Conservation (phyloP, 2,329 filamentous ascomycete species). For the Sporothrix pseudoabietina region DNA sequence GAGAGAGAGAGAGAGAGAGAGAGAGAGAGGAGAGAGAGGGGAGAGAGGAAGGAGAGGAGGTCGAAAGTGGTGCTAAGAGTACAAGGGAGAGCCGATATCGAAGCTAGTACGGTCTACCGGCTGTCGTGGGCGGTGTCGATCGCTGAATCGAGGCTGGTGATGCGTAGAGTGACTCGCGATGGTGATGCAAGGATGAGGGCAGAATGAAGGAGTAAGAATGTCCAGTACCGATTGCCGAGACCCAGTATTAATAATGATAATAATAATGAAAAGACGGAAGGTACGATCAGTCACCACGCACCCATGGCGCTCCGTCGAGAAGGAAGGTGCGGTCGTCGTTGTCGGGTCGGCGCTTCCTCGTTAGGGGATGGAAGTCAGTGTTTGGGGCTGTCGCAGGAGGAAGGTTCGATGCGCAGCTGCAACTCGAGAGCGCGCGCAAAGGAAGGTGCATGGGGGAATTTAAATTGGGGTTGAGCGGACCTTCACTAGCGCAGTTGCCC, state of each 20-base stretch:
- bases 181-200: neutral
- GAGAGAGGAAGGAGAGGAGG: neutral
- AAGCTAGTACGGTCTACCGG: neutral
- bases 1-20: neutral
- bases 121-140: neutral
- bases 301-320: neutral
- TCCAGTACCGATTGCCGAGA: neutral
- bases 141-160: neutral
- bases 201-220: neutral
- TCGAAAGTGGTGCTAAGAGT: neutral
- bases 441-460: neutral
- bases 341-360: neutral
- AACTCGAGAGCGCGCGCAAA: conserved; percentile 4
- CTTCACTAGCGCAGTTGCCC: conserved; percentile 4
- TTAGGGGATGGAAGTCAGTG: neutral
- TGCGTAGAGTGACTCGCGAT: neutral
- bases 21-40: neutral
- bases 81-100: too few species aligned
- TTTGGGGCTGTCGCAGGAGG: conserved; percentile 4
- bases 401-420: conserved; percentile 12
- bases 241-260: neutral
- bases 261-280: neutral
- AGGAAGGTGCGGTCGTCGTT: neutral
- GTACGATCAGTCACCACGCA: neutral
- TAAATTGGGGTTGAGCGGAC: neutral